phyloP scores from a whole-genome alignment of 176 grass and related monocot genomes.

The Chrysopogon serrulatus region DNA sequence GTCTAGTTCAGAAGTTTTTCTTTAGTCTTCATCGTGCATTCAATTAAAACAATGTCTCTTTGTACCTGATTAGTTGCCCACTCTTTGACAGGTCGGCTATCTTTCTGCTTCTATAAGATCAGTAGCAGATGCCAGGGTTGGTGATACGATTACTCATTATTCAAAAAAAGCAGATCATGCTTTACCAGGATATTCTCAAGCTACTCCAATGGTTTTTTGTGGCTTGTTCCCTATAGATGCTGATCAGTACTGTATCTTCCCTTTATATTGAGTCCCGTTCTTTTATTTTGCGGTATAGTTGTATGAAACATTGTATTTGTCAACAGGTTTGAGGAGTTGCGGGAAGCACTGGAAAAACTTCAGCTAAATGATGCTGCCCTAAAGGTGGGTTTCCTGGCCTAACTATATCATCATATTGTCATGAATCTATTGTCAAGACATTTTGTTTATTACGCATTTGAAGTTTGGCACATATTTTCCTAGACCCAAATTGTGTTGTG shows the following conservation, averaged over 20 bases:
- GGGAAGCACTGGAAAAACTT: slow-evolving; percentile 88
- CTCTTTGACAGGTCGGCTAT: slow-evolving; percentile 74
- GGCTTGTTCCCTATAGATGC: slow-evolving; percentile 95
- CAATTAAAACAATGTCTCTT: slow-evolving; percentile 7
- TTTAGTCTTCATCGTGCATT: not conserved
- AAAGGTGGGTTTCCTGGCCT: slow-evolving; percentile 51
- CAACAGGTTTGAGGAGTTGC: slow-evolving; percentile 84
- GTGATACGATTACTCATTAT: slow-evolving; percentile 88
- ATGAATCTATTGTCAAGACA: not conserved
- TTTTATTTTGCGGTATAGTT: not conserved
- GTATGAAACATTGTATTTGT: slow-evolving; percentile 10
- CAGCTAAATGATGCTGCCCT: slow-evolving; percentile 95
- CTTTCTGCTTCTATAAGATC: slow-evolving; percentile 95
- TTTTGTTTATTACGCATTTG: slow-evolving; percentile 4
- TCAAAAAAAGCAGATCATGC: slow-evolving; percentile 65
- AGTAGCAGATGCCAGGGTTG: slow-evolving; percentile 91
- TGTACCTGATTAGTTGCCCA: slow-evolving; percentile 3
- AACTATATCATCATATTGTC: slow-evolving; percentile 18
- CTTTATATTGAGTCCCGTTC: slow-evolving; percentile 3
- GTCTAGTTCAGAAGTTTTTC: not conserved
- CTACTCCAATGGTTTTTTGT: slow-evolving; percentile 95
- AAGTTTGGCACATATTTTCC: not conserved
- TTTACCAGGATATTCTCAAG: slow-evolving; percentile 90
- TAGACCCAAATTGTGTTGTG: not conserved
- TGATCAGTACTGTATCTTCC: slow-evolving; percentile 72